Percentiles rank a stretch among this genome's conserved stretches.
phyloP scores from a whole-genome alignment of 768 basidiomycete genomes.

The Pleurotus salmoneostramineus region DNA sequence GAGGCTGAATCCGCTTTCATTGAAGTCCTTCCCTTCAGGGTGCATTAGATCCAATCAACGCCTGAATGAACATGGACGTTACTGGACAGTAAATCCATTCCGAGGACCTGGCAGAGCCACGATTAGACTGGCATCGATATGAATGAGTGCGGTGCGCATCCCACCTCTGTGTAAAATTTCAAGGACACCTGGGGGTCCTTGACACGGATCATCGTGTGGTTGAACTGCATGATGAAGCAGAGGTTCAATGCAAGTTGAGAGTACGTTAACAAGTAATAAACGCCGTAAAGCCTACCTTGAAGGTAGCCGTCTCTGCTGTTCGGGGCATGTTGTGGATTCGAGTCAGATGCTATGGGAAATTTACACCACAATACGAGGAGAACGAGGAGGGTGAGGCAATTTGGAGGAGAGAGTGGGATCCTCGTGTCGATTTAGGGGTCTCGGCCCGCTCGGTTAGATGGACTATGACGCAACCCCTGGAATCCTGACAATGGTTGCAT shows the following conservation, averaged over 20 bases:
- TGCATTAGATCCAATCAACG: not conserved
- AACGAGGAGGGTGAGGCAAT: not conserved
- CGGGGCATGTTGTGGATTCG: conserved; percentile 50
- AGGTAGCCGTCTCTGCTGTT: conserved; percentile 59
- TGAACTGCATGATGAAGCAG: conserved; percentile 43
- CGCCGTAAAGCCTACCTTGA: conserved; percentile 38
- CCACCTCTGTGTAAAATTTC: conserved; percentile 73
- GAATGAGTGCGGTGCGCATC: conserved; percentile 11
- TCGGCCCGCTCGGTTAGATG: not conserved
- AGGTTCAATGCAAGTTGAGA: not conserved
- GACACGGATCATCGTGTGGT: conserved; percentile 87
- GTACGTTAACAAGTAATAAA: not conserved
- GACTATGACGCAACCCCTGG: not conserved
- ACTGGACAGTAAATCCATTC: conserved; percentile 75
- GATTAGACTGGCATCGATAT: not conserved
- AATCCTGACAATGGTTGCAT: not conserved
- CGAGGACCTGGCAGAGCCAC: conserved; percentile 40
- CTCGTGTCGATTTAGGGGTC: not conserved
- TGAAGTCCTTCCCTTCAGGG: conserved; percentile 28
- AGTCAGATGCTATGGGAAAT: not conserved
- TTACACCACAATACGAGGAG: not conserved
- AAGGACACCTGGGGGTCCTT: conserved; percentile 84
- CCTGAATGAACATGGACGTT: conserved; percentile 8
- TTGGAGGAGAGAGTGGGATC: not conserved
- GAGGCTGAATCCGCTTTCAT: conserved; percentile 57